Base-by-base conservation (phyloP, 805 yeast species). In the Blastobotrys mokoenaii region DNA sequence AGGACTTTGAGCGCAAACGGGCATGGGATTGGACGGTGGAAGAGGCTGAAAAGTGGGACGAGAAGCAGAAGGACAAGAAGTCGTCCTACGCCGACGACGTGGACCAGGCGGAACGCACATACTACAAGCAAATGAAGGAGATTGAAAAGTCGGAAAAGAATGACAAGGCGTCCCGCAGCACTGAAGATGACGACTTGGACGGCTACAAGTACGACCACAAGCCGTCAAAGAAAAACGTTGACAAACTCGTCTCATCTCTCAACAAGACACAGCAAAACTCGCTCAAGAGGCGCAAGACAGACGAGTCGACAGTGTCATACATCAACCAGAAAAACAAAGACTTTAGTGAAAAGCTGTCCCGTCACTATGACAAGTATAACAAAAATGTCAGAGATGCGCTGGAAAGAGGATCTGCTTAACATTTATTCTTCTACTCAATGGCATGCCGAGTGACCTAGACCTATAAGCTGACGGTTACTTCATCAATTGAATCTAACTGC, bases 301-400 rank as follows among this genome's bases (percentile, higher is more conserved):
- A 58, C 2, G 70, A 60, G 3, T 66, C 59, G 3, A 68, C 58
- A 15, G 67, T 73, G 25, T 57, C 54, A 18, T 68, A 65, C 41
- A 68, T 84, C 57, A 84, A 81, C 58, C 86, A 80, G 51, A 80
- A 80, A 61, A 84, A 84, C 67, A 74, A 72, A 57, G 80, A 81
- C 53, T 84, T 84, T 63, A 84, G 84, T 63, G 75, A 73, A 58
- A 84, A 84, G 56, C 65, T 84, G 51, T 62, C 74, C 38, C 66
- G 88, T 29, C 77, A 77, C 50, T 79, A 77, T 53, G 73, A 71
- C 48, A 65, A 68, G 46, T 66, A 64, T 40, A 61, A 63, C 8
- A 53, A 59, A 46, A 65, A 62, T 39, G 60, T 62, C 29, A 43
- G 60, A 12, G 69, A 64, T 38, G 51, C 65, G 3, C 56, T 65